Evolutionary conservation across 257 asterid genomes (phyloP).

Genomic region (Scutellaria minor): DNA sequence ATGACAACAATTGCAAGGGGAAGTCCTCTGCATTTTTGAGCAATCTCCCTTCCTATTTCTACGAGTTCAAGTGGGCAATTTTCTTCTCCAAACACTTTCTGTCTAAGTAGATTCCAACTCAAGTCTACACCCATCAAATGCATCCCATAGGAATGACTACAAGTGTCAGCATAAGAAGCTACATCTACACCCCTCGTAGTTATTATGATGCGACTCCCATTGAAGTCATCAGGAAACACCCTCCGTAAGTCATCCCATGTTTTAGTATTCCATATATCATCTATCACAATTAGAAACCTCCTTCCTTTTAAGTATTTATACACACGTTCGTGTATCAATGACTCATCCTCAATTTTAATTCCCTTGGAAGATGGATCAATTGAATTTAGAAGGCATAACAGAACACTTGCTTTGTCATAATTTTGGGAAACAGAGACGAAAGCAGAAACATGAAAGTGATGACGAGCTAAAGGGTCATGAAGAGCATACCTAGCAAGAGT

Average conservation of each 20-base stretch:
- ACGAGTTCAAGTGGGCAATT: neutral
- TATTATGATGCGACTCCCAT: slow-evolving; percentile 19
- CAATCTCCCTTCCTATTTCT: neutral
- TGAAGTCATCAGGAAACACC: neutral
- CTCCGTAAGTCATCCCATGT: neutral
- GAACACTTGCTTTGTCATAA: too few relatives aligned
- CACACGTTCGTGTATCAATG: too few relatives aligned
- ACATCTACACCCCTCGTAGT: neutral
- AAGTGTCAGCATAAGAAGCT: neutral
- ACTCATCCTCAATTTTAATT: too few relatives aligned
- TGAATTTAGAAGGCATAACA: too few relatives aligned
- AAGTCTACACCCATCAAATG: neutral
- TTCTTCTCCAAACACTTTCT: neutral
- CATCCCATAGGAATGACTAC: too few relatives aligned
- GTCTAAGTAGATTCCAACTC: neutral
- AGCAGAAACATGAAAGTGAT: too few relatives aligned
- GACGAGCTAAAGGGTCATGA: too few relatives aligned
- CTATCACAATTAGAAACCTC: too few relatives aligned
- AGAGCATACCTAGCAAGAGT: too few relatives aligned
- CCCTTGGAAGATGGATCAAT: too few relatives aligned
- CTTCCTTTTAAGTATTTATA: neutral
- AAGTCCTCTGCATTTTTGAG: slow-evolving; percentile 16
- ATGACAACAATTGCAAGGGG: slow-evolving; percentile 24
- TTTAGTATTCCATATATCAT: slow-evolving; percentile 17
- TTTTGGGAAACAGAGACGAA: too few relatives aligned